Evolutionary conservation across 2,329 filamentous ascomycete species (phyloP).

Genomic region (Didymella pinodella): DNA sequence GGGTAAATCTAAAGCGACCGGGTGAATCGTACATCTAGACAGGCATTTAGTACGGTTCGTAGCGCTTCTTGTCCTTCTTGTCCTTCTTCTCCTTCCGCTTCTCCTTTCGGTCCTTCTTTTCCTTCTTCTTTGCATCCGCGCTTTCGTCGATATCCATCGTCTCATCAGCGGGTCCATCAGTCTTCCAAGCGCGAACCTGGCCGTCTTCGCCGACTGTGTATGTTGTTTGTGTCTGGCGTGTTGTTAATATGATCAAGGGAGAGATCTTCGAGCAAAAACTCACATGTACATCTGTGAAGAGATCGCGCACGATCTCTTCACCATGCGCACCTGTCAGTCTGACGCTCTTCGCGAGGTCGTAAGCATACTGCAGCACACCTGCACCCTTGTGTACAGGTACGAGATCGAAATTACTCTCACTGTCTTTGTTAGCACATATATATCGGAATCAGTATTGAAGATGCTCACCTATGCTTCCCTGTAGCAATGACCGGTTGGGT

Average conservation of each 20-base stretch:
- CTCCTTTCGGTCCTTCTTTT: constrained; percentile 43
- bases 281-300: constrained; percentile 52
- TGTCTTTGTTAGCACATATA: constrained; percentile 21
- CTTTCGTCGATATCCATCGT: constrained; percentile 41
- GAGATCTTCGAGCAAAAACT: constrained; percentile 16
- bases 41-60: constrained; percentile 48
- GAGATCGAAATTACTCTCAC: constrained; percentile 40
- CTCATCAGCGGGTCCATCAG: constrained; percentile 22
- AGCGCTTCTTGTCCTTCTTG: constrained; percentile 49
- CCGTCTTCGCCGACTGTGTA: constrained; percentile 61
- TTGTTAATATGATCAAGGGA: constrained; percentile 4
- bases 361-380: constrained; percentile 41
- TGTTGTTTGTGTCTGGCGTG: constrained; percentile 42
- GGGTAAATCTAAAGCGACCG: not conserved
- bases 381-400: constrained; percentile 39
- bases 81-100: constrained; percentile 47
- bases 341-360: constrained; percentile 34
- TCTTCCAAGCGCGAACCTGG: constrained; percentile 54
- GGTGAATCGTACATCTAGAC: not conserved
- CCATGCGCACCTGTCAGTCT: constrained; percentile 55
- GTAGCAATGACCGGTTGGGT: constrained; percentile 69
- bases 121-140: constrained; percentile 26
- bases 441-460: not conserved
- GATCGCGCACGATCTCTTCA: constrained; percentile 58
- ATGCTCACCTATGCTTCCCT: constrained; percentile 71